Base-by-base conservation (phyloP, 2,329 filamentous ascomycete species). In the Waltergamsia citrina region DNA sequence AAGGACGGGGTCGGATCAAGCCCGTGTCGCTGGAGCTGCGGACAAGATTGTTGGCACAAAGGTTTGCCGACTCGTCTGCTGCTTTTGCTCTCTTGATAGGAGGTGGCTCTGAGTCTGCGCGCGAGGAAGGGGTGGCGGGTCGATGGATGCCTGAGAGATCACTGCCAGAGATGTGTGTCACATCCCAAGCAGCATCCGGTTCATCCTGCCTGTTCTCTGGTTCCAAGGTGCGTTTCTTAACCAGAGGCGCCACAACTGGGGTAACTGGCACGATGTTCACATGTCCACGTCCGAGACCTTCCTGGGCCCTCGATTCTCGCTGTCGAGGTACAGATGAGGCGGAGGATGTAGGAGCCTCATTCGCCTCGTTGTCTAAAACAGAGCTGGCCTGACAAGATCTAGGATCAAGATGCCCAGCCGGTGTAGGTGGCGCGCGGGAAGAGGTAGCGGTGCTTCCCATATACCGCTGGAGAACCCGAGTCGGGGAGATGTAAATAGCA, bases 401-500 rank as follows among this genome's bases (percentile, higher is more conserved):
- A 7, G 21, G 18, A 14, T 17, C 16, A 8, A 12, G 12, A 4
- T 18, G 17, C 61, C 4, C 7, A 7, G 26, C 26, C 7, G 26
- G 26, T n/a, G 26, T 28, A n/a, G 14, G 12, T n/a, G n/a, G n/a
- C n/a, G n/a, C n/a, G n/a, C n/a, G n/a, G n/a, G n/a, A n/a, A n/a
- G 8, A 21, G 18, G 16, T 32, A n/a, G n/a, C n/a, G n/a, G n/a
- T n/a, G n/a, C n/a, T n/a, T n/a, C n/a, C n/a, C n/a, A 23, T 53
- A 38, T 67, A 71, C 17, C 63, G 59, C 38, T 71, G 62, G 9
- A 76, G 43, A 1, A 72, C 51, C 25, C 66, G 59, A 2, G 65
- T 67, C 0, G 73, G 72, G 1, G 74, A 69, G 14, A 42, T 40
- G 7, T 41, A 39, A 9, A 55, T 35, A 15, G 56, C 17, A 5